Evolutionary conservation across 2,329 filamentous ascomycete species (phyloP).

Genomic region (Teratosphaeria epicoccoides): DNA sequence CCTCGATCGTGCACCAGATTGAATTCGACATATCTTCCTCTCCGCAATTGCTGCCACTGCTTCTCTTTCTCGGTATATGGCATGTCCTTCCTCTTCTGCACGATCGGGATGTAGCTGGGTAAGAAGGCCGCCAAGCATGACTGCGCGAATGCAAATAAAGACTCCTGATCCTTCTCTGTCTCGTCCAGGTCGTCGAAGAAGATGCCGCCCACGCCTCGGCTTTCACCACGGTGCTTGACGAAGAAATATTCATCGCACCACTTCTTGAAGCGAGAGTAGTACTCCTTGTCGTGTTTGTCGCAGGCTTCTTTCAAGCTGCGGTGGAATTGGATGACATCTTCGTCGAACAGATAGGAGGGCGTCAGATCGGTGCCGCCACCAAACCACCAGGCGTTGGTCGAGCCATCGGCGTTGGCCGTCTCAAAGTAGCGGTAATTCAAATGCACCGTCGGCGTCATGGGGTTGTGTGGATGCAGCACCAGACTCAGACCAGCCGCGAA

Average conservation of each 20-base stretch:
- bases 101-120: conserved; percentile 81
- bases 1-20: conserved; percentile 95
- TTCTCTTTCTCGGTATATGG: conserved; percentile 77
- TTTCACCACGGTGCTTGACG: conserved; percentile 82
- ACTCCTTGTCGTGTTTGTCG: conserved; percentile 82
- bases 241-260: conserved; percentile 98
- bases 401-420: conserved; percentile 74
- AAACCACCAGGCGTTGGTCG: conserved; percentile 90
- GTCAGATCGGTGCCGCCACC: conserved; percentile 92
- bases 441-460: conserved; percentile 94
- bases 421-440: conserved; percentile 99
- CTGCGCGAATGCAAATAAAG: conserved; percentile 79
- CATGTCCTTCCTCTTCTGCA: conserved; percentile 84
- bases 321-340: conserved; percentile 96
- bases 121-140: conserved; percentile 79
- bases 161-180: conserved; percentile 74
- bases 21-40: conserved; percentile 96
- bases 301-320: conserved; percentile 83
- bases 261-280: conserved; percentile 90
- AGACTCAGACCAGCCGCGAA: conserved; percentile 90
- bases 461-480: conserved; percentile 87
- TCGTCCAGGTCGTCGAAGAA: conserved; percentile 98
- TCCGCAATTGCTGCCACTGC: conserved; percentile 88
- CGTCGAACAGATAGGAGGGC: conserved; percentile 87
- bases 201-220: conserved; percentile 83